These are phyloP conservation scores for Fusarium sp. DNA, from an alignment of 2,329 filamentous ascomycete genomes.

Conservation along the genomic window DNA sequence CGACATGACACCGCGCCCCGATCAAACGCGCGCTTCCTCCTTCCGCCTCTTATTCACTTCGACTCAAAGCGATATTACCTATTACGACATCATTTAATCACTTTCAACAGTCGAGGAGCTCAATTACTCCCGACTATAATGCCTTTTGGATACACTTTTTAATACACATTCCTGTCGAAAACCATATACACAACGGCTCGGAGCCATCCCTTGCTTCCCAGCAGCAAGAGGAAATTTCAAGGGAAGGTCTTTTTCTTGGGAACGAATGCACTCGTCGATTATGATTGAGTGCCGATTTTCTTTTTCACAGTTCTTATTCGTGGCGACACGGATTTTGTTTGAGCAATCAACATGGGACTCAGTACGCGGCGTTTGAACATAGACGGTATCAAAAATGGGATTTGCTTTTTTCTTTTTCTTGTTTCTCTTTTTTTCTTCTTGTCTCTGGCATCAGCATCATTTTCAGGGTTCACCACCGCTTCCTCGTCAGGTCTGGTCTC, in stretches of 20 bases:
- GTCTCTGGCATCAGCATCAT: slow-evolving; percentile 1
- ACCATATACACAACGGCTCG: slow-evolving; percentile 55
- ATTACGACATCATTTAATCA: slow-evolving; percentile 46
- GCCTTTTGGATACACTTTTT: slow-evolving; percentile 52
- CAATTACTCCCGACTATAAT: slow-evolving; percentile 46
- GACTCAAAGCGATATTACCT: slow-evolving; percentile 39
- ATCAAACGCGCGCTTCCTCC: slow-evolving; percentile 21
- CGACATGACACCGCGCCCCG: slow-evolving; percentile 27
- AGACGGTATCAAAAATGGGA: slow-evolving; percentile 48
- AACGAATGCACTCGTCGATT: slow-evolving; percentile 33
- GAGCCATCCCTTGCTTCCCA: slow-evolving; percentile 57
- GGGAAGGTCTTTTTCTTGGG: slow-evolving; percentile 37
- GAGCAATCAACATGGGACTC: slow-evolving; percentile 32
- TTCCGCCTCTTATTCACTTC: slow-evolving; percentile 37
- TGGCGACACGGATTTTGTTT: slow-evolving; percentile 32
- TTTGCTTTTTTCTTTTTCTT: slow-evolving; percentile 32
- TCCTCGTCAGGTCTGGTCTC: slow-evolving; percentile 4
- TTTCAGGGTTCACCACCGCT: slow-evolving; percentile 19
- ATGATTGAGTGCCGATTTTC: slow-evolving; percentile 26
- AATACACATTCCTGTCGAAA: slow-evolving; percentile 54
- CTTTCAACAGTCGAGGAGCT: slow-evolving; percentile 37
- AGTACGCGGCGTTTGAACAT: slow-evolving; percentile 53
- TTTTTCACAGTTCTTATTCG: slow-evolving; percentile 17
- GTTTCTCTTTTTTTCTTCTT: slow-evolving; percentile 25
- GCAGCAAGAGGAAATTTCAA: slow-evolving; percentile 52